Evolutionary conservation across 345 rosid species (phyloP), one percentile per base, ranked within the genome.

Genomic region (Aegle marmelos): DNA sequence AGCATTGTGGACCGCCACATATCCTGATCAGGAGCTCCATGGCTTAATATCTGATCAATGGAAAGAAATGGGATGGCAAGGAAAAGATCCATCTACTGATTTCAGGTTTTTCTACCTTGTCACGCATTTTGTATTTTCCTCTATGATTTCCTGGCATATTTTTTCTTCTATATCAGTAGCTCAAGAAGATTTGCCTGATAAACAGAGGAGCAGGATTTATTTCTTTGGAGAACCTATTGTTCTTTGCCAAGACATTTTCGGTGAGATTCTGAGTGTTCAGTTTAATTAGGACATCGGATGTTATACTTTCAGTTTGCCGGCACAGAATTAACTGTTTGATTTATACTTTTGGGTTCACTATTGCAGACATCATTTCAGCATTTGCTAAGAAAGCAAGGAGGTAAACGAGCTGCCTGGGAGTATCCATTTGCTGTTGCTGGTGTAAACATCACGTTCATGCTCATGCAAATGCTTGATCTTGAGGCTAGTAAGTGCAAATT

Each of bases 31-130:
- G 81, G 87, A 92, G 85, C 98, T 95, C 53, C 84, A 84, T 65
- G 92, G 91, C 76, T 86, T 95, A 79, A 82, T 90, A 75, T 93
- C 99, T 58, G 92, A 95, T 37, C 98, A 95, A 54, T 95, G 99
- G 99, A 95, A 95, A 82, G 88, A 91, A 78, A 95, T 95, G 99
- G 98, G 99, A 57, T 95, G 98, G 98, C 98, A 95, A 79, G 99
- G 99, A 79, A 91, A 73, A 85, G 97, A 95, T 89, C 99, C 99
- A 78, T 92, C 98, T 10, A 95, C 98, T 53, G 98, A 95, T 84
- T 95, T 95, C 86, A 91, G 98, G 98, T 94, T 78, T 30, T 72
- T 62, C 72, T 74, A 48, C 48, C 30, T 36, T 19, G 9, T 48
- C 41, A 9, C 28, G 11, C 67, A 65, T 28, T 39, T 59, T 33